Percentiles rank a stretch among this genome's conserved stretches.
Conservation (phyloP, 495 filamentous ascomycete genomes). For the Xylaria scruposa region DNA sequence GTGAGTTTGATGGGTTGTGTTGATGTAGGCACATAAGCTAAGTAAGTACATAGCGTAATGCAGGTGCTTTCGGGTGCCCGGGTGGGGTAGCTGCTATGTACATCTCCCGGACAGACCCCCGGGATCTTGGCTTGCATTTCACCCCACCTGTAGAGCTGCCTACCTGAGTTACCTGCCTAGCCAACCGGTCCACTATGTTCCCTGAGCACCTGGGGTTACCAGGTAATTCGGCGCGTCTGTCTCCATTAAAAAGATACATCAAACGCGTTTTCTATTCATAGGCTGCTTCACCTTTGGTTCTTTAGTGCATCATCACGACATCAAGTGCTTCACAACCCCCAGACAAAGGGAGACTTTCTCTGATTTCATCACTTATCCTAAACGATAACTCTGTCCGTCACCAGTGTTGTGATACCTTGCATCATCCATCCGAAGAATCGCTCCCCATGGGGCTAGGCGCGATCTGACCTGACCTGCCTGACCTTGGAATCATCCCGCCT, state of each 20-base stretch:
- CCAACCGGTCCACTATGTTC: background rate
- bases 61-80: background rate
- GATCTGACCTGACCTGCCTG: conserved; percentile 1
- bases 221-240: background rate
- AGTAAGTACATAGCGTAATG: background rate
- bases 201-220: background rate
- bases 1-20: too few relatives aligned
- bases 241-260: conserved; percentile 9
- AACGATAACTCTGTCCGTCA: background rate
- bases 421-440: background rate
- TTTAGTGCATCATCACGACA: background rate
- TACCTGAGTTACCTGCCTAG: background rate
- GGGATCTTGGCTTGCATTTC: background rate
- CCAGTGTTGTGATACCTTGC: background rate
- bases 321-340: background rate
- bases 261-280: conserved; percentile 11
- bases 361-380: background rate
- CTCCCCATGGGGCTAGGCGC: conserved; percentile 12
- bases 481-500: conserved; percentile 4
- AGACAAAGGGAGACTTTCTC: background rate
- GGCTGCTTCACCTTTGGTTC: background rate
- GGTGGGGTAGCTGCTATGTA: background rate
- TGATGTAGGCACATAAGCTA: too few relatives aligned
- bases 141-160: background rate
- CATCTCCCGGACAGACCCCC: background rate